Evolutionary conservation across 345 rosid species (phyloP), one percentile per base, ranked within the genome.

Genomic region (Cardiospermum halicacabum): DNA sequence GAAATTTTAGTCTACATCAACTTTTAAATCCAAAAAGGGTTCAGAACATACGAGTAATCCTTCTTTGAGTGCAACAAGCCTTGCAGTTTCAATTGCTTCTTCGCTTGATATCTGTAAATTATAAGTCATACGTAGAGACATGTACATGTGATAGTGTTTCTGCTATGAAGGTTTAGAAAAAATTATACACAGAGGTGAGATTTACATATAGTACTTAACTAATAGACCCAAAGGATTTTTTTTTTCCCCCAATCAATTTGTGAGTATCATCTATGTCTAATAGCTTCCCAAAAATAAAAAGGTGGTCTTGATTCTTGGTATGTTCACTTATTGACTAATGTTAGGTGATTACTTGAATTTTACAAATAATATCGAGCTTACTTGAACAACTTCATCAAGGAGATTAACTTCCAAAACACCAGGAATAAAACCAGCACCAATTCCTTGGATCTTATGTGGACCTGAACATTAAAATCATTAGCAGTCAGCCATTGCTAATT

Each of bases 371-470:
- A 42, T 42, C 13, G 8, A 40, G 27, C 80, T 83, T 82, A 89
- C 97, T 74, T 84, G 96, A 81, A 92, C 69, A 65, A 86, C 87
- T 83, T 90, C 96, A 76, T 92, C 94, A 5, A 90, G 73, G 19
- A 84, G 54, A 74, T 65, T 61, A 56, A 88, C 86, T 28, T 88
- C 82, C 88, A 92, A 78, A 69, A 92, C 97, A 64, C 90, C 76
- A 24, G 98, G 98, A 36, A 88, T 64, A 67, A 92, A 92, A 62
- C 92, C 98, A 67, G 96, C 98, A 56, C 98, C 96, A 53, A 92
- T 88, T 68, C 97, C 98, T 76, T 90, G 98, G 75, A 92, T 90
- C 80, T 90, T 92, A 79, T 90, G 98, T 22, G 97, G 96, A 39
- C 98, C 96, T 92, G 62, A 7, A 21, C 49, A 65, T 75, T 43